Conservation (phyloP, 2,329 filamentous ascomycete species). For the Alternaria angustiovoidea region DNA sequence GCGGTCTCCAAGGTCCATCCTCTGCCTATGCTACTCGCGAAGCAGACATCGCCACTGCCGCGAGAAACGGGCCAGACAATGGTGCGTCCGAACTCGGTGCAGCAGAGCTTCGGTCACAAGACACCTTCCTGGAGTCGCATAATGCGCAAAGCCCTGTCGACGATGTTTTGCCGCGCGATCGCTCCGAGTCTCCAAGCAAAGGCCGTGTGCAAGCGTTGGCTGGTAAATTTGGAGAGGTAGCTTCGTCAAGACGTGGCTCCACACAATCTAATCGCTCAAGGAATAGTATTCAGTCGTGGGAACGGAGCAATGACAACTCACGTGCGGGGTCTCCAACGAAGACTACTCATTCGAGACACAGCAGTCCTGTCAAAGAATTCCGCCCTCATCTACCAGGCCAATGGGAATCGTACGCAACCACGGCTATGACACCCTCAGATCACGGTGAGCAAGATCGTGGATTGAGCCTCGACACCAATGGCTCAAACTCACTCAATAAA, state of each 20-base stretch:
- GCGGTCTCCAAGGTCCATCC: slow-evolving; percentile 33
- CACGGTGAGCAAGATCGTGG: slow-evolving; percentile 40
- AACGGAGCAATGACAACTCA: slow-evolving; percentile 49
- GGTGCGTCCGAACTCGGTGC: slow-evolving; percentile 34
- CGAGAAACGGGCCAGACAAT: slow-evolving; percentile 32
- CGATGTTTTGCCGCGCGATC: slow-evolving; percentile 41
- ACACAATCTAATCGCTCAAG: slow-evolving; percentile 54
- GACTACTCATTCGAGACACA: slow-evolving; percentile 44
- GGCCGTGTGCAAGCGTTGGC: slow-evolving; percentile 61
- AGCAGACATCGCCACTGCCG: slow-evolving; percentile 47
- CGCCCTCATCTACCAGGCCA: slow-evolving; percentile 61
- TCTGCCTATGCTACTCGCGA: slow-evolving; percentile 46
- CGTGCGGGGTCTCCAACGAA: slow-evolving; percentile 45
- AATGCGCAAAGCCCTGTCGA: slow-evolving; percentile 37
- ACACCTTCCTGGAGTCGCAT: slow-evolving; percentile 48
- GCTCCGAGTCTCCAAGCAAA: slow-evolving; percentile 58
- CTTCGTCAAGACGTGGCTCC: slow-evolving; percentile 57
- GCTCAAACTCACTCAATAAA: slow-evolving; percentile 32
- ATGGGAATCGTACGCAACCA: slow-evolving; percentile 61
- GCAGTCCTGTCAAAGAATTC: slow-evolving; percentile 52
- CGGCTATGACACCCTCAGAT: slow-evolving; percentile 45
- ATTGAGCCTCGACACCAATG: slow-evolving; percentile 20
- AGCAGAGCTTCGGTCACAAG: slow-evolving; percentile 45
- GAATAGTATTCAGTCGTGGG: slow-evolving; percentile 52
- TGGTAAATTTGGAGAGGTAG: slow-evolving; percentile 58